Evolutionary conservation across 768 basidiomycete species (phyloP), one percentile per base, ranked within the genome.

Genomic region (Dentipellis sp.): DNA sequence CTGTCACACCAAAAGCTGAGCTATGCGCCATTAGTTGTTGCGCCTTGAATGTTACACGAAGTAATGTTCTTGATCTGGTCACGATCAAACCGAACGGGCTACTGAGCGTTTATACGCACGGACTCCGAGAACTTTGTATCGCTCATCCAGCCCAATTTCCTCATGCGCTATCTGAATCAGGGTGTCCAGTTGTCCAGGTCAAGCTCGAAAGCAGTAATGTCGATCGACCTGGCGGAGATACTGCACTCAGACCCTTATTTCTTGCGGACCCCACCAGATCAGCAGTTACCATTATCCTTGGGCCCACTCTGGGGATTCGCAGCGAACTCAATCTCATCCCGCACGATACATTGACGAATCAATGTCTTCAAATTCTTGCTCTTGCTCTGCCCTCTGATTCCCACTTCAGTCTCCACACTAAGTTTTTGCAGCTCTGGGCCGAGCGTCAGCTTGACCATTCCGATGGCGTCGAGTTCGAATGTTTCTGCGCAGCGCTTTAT

Each of bases 31-130:
- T 79, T 1, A 79, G 84, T 2, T 76, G 80, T 0, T 72, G 78
- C 0, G 71, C 88, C 3, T 68, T 93, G 39, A 73, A 78, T 17
- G 79, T 82, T 1, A 87, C 86, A 3, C 81, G 93, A 17, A 69
- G 70, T 7, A 70, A 74, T 12, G 74, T 91, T 12, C 75, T 75
- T 66, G 94, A 97, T 67, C 71, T 93, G 10, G 69, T 95, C 4
- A 68, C 86, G 14, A 68, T 91, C 50, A 81, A 78, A 50, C 76
- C 82, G 2, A 73, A 80, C 49, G 76, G 82, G 34, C 67, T 67
- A 9, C 67, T 91, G 10, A 67, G 72, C 0, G 64, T 93, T 3
- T 68, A 86, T 39, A 88, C 84, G 0, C 85, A 88, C 59, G 87
- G 84, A 1, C 61, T 73, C 10, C 67, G 67, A n/a, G 69, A 72